These are phyloP conservation scores for Paecilomyces sp. DNA, from an alignment of 2,329 filamentous ascomycete species.

Conservation along the genomic window DNA sequence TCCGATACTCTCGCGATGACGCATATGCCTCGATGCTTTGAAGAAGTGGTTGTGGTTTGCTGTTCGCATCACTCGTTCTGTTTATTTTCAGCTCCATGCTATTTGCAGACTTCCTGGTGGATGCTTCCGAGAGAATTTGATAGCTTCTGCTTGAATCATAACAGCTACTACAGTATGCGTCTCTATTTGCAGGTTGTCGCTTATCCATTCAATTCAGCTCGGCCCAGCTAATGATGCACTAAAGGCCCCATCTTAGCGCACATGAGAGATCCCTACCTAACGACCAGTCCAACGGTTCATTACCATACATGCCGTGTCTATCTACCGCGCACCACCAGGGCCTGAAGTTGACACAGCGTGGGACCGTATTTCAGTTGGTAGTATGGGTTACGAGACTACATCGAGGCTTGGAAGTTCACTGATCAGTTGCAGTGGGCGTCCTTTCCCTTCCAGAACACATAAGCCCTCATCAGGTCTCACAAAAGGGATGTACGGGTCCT, in stretches of 20 bases:
- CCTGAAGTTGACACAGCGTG: conserved; percentile 9
- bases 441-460: conserved; percentile 2
- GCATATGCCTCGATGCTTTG: neutral
- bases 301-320: neutral
- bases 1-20: neutral
- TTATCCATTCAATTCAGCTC: neutral
- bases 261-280: conserved; percentile 1
- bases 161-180: neutral
- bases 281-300: conserved; percentile 1
- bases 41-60: neutral
- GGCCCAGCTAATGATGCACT: neutral
- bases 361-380: conserved; percentile 3
- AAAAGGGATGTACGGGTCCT: conserved; percentile 4
- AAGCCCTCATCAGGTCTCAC: conserved; percentile 1
- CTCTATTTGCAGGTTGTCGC: neutral
- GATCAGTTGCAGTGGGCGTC: conserved; percentile 2
- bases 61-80: neutral
- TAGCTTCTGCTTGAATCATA: neutral
- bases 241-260: conserved; percentile 2
- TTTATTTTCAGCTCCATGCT: neutral
- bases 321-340: conserved; percentile 4
- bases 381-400: neutral
- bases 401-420: neutral
- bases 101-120: neutral
- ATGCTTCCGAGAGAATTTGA: neutral